These are phyloP conservation scores for Lasiosphaeriaceae sp. DNA, from an alignment of 495 filamentous ascomycete species.

Conservation along the genomic window DNA sequence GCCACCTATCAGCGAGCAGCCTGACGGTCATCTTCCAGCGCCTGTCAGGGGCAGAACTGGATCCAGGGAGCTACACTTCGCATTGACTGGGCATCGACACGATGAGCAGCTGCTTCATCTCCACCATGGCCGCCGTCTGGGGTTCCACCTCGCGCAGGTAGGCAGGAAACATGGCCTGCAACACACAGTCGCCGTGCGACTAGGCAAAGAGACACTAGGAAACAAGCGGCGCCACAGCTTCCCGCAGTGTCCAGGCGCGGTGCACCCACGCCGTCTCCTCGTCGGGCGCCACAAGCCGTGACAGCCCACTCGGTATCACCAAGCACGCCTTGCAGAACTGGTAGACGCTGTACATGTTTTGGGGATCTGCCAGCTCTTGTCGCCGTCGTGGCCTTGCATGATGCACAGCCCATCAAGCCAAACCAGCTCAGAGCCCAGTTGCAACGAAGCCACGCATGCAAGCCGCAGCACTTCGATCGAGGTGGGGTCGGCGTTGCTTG, in stretches of 20 bases:
- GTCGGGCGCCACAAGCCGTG: neutral
- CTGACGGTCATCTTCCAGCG: too few relatives aligned
- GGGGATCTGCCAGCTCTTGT: conserved; percentile 7
- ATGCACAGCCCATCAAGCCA: conserved; percentile 7
- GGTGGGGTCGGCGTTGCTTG: conserved; percentile 1
- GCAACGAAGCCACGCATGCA: neutral
- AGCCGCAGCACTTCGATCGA: neutral
- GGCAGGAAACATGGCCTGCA: neutral
- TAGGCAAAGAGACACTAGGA: neutral
- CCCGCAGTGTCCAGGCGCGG: conserved; percentile 5
- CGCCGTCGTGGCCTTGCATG: neutral
- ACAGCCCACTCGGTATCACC: neutral
- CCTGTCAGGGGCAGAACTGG: neutral
- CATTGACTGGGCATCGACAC: neutral
- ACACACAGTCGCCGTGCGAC: neutral
- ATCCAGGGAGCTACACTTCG: neutral
- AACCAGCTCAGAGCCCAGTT: neutral
- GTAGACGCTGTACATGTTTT: conserved; percentile 1
- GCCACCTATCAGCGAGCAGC: too few relatives aligned
- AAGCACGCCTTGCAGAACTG: conserved; percentile 1
- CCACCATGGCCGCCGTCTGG: neutral
- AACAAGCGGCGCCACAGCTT: neutral
- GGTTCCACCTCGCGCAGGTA: neutral
- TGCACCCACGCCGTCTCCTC: conserved; percentile 3
- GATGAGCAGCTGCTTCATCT: neutral